Evolutionary conservation across 768 basidiomycete genomes (phyloP).

Genomic region (Suillus decipiens): DNA sequence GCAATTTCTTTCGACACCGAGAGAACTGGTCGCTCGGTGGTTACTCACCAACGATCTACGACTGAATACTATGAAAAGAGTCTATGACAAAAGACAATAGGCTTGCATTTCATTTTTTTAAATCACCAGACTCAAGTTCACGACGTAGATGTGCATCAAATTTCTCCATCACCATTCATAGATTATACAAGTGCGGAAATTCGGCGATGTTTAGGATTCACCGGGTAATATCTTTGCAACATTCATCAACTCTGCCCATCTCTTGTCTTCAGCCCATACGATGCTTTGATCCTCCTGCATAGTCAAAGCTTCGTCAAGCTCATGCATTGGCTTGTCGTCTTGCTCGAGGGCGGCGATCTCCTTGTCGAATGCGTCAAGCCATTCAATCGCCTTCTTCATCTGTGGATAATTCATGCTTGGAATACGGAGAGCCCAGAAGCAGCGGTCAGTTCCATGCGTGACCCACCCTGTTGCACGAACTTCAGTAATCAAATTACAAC

Average conservation of each 20-base stretch:
- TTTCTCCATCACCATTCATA: neutral
- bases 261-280: slow-evolving; percentile 53
- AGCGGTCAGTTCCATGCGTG: slow-evolving; percentile 68
- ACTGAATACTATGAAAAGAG: too few species aligned
- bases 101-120: neutral
- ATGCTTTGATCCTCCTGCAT: slow-evolving; percentile 54
- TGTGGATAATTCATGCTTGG: slow-evolving; percentile 51
- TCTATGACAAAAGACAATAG: neutral
- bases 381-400: slow-evolving; percentile 48
- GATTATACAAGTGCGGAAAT: neutral
- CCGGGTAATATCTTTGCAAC: slow-evolving; percentile 33
- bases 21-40: too few species aligned
- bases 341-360: slow-evolving; percentile 45
- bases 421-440: slow-evolving; percentile 60
- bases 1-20: too few species aligned
- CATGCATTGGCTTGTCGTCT: slow-evolving; percentile 30
- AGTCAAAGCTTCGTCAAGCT: slow-evolving; percentile 45
- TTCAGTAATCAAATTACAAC: neutral
- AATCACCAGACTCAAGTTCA: neutral
- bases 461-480: slow-evolving; percentile 52
- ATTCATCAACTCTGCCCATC: slow-evolving; percentile 54
- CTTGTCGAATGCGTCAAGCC: slow-evolving; percentile 52
- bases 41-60: too few species aligned
- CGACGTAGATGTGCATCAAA: neutral
- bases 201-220: slow-evolving; percentile 12